Evolutionary conservation across 106 monocot species (phyloP), one percentile per base, ranked within the genome.

Genomic region (Dactylorhiza incarnata): DNA sequence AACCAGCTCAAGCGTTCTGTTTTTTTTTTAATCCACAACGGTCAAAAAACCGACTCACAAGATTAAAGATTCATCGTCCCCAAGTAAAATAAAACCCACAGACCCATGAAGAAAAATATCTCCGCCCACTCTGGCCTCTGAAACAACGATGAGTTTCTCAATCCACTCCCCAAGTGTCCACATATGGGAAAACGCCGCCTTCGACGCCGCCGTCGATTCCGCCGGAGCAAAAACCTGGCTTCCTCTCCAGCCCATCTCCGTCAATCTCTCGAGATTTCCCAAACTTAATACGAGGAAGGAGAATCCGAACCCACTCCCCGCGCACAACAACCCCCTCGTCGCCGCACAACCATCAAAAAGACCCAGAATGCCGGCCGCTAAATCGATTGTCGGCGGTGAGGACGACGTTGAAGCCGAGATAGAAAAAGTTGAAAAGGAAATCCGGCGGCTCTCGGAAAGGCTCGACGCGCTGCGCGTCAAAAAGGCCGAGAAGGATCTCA

Each of bases 171-270:
- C 23, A 13, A 77, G 69, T 68, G 80, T 91, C 52, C 84, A 89
- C 63, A 54, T 92, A 3, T 92, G 88, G 90, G 78, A 90, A 86
- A 95, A 92, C 83, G 91, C 87, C 52, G 82, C 87, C 75, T 95
- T 89, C 84, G 89, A 87, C 69, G 78, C 58, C 51, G 76, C 24
- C 24, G 25, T 17, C 23, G 73, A 46, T 63, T 7, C 52, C 22
- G 77, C 17, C 22, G 22, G 55, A 44, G 46, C 59, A 59, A 1
- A 67, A 5, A 3, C 73, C n/a, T 74, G 25, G 53, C 49, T 81
- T 23, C 79, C 83, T 45, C 81, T 85, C 49, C 85, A 48, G 9
- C 82, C 87, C 20, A 53, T 81, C 82, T 52, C 82, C 46, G 23
- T 68, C 29, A 8, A 19, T 22, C 72, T 81, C 12, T 62, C 51